Percentiles rank a stretch among this genome's conserved stretches.
Evolutionary conservation across 257 asterid species (phyloP).

Genomic region (Petunia axillaris): DNA sequence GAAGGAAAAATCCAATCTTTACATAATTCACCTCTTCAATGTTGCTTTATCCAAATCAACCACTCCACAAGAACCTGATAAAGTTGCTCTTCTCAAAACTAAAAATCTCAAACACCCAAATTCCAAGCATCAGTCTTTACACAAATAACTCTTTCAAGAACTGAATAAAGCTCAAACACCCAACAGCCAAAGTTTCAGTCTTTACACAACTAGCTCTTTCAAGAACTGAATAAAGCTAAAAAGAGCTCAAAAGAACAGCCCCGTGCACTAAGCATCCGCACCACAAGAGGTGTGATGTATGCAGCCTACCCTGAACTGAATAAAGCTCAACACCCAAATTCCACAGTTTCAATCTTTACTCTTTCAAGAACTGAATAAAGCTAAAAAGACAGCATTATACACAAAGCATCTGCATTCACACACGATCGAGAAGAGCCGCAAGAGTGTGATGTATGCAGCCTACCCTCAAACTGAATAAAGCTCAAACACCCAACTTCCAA

Average conservation of each 20-base stretch:
- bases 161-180: conserved; percentile 28
- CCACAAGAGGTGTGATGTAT: no score
- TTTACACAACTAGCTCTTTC: neutral
- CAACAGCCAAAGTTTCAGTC: conserved; percentile 11
- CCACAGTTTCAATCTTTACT: no score
- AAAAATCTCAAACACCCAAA: conserved; percentile 38
- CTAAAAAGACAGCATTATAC: neutral
- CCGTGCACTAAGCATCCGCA: no score
- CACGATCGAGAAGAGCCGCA: no score
- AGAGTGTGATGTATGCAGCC: no score
- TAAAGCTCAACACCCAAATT: conserved; percentile 10
- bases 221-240: conserved; percentile 21
- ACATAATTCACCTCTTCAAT: conserved; percentile 31
- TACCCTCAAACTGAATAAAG: no score
- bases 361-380: conserved; percentile 11
- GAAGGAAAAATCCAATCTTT: conserved; percentile 38
- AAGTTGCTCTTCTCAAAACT: conserved; percentile 29
- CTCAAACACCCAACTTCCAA: conserved; percentile 15
- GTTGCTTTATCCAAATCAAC: conserved; percentile 35
- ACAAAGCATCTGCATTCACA: no score
- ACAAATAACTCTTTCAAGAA: conserved; percentile 30
- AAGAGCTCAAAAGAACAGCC: no score
- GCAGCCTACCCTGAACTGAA: no score
- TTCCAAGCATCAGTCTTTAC: conserved; percentile 41
- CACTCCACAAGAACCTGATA: conserved; percentile 34